phyloP scores from a whole-genome alignment of 805 yeast genomes.

The Ogataea philodendri region DNA sequence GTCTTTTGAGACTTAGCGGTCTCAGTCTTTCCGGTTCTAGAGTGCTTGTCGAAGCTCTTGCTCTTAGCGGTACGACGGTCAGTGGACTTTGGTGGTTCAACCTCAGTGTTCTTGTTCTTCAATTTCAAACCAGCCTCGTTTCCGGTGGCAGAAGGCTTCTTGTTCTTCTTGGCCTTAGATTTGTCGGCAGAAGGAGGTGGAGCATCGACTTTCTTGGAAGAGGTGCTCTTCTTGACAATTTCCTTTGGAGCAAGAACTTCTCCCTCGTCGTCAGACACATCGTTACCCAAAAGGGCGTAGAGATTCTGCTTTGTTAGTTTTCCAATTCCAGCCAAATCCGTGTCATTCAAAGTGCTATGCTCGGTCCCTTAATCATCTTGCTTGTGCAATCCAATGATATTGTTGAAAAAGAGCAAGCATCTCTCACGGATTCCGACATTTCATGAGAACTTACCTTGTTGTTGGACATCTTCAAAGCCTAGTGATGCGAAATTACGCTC shows the following conservation, averaged over 20 bases:
- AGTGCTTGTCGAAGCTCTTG: slow-evolving; percentile 75
- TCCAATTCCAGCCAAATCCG: no score
- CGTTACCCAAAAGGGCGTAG: slow-evolving; percentile 82
- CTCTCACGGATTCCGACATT: no score
- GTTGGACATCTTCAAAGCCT: slow-evolving; percentile 25
- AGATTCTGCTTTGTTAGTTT: slow-evolving; percentile 56
- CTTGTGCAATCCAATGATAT: no score
- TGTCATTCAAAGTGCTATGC: no score
- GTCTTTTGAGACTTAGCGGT: slow-evolving; percentile 77
- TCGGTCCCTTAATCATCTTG: no score
- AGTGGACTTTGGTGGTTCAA: slow-evolving; percentile 55
- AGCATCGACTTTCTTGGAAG: slow-evolving; percentile 82
- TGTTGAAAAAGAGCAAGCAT: no score
- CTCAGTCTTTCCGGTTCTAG: slow-evolving; percentile 81
- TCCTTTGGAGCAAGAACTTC: slow-evolving; percentile 61
- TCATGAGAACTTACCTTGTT: slow-evolving; percentile 31
- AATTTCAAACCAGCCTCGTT: slow-evolving; percentile 84
- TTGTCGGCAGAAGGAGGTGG: slow-evolving; percentile 83
- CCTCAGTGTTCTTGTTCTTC: slow-evolving; percentile 67
- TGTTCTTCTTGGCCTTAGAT: slow-evolving; percentile 70
- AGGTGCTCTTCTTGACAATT: slow-evolving; percentile 75
- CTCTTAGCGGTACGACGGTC: slow-evolving; percentile 44
- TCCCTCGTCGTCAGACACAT: slow-evolving; percentile 74
- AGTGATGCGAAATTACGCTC: slow-evolving; percentile 9
- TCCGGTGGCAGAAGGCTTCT: slow-evolving; percentile 71